These are phyloP conservation scores for Myriosclerotinia curreyana DNA, from an alignment of 2,329 filamentous ascomycete genomes.

Conservation along the genomic window DNA sequence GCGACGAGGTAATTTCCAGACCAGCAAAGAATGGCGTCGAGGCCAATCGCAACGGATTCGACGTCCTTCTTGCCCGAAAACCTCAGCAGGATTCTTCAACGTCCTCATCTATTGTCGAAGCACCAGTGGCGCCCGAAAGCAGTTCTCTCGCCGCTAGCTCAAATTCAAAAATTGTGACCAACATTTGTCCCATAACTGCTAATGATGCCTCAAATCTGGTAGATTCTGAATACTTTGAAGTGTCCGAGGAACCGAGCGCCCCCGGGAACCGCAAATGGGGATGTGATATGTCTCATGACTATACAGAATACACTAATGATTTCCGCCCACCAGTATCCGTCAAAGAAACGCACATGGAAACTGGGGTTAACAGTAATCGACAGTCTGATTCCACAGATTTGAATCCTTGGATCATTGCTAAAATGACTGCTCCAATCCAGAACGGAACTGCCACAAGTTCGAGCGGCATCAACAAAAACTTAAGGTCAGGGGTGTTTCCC, in stretches of 20 bases:
- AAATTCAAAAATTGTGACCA: neutral
- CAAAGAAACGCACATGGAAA: neutral
- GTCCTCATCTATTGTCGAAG: neutral
- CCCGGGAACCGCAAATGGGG: slow-evolving; percentile 36
- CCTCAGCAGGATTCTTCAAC: slow-evolving; percentile 9
- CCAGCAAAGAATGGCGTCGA: neutral
- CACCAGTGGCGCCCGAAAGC: neutral
- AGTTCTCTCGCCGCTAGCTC: neutral
- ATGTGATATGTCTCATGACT: slow-evolving; percentile 46
- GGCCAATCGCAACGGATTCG: slow-evolving; percentile 27
- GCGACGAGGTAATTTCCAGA: neutral
- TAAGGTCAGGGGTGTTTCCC: slow-evolving; percentile 5
- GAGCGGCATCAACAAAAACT: neutral
- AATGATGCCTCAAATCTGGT: neutral
- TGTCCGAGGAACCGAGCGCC: neutral
- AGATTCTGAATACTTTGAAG: slow-evolving; percentile 1
- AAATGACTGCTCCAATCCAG: slow-evolving; percentile 36
- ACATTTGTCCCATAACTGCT: neutral
- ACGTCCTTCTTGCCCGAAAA: slow-evolving; percentile 33
- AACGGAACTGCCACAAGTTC: neutral
- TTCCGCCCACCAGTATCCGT: neutral
- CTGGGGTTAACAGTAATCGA: neutral
- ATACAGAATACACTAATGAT: slow-evolving; percentile 46
- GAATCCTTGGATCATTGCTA: slow-evolving; percentile 45
- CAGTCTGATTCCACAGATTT: slow-evolving; percentile 25